phyloP scores from a whole-genome alignment of 2,329 filamentous ascomycete genomes.

The Alternaria brassicae region DNA sequence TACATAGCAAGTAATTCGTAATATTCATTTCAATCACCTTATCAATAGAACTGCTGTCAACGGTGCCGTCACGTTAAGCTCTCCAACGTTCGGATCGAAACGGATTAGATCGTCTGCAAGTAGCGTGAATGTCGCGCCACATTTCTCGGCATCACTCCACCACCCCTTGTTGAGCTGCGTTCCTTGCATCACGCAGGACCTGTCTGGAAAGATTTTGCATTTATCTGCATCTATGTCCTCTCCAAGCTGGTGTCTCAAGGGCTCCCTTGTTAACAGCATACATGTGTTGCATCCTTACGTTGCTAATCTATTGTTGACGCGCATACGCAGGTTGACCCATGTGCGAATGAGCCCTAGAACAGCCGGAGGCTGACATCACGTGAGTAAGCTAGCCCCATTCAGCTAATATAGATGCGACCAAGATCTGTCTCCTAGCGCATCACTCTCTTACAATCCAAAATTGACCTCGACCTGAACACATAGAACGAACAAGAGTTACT shows the following conservation, averaged over 20 bases:
- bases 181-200: not conserved
- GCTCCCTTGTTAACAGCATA: not conserved
- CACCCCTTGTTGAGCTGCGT: not conserved
- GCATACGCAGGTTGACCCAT: not conserved
- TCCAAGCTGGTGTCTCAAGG: not conserved
- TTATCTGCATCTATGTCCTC: not conserved
- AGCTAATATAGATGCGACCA: not conserved
- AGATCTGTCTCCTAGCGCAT: not conserved
- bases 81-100: not conserved
- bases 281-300: not conserved
- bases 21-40: conserved; percentile 22
- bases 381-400: not conserved
- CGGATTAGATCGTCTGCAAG: not conserved
- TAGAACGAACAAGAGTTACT: not conserved
- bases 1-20: not conserved
- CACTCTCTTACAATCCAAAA: not conserved
- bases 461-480: not conserved
- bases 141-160: conserved; percentile 29
- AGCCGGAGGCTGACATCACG: not conserved
- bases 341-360: not conserved
- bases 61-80: conserved; percentile 14
- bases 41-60: conserved; percentile 14
- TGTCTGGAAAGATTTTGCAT: not conserved
- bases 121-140: conserved; percentile 33
- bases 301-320: not conserved